A percentile compares a stretch with the other conserved stretches of the same genome.
Evolutionary conservation across 2,329 filamentous ascomycete species (phyloP).

Genomic region (Alternaria hordeiaustralica): DNA sequence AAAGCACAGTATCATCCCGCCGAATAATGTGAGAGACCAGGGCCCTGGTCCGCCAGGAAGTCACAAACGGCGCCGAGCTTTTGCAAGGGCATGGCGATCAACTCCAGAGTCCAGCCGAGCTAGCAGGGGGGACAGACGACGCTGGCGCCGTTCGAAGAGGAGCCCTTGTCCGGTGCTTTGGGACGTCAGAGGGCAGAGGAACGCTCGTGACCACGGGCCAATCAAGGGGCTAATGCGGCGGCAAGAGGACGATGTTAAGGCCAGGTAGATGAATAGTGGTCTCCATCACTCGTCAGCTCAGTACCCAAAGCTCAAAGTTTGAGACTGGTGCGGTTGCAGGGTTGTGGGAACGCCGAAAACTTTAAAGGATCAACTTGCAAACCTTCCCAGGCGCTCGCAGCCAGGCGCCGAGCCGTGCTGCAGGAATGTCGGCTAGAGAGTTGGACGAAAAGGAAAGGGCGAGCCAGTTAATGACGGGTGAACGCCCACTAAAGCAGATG

Average conservation of each 20-base stretch:
- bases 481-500: slow-evolving; percentile 6
- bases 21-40: slow-evolving; percentile 33
- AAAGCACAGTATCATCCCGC: slow-evolving; percentile 38
- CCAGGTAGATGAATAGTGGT: slow-evolving; percentile 41
- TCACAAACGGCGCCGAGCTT: slow-evolving; percentile 37
- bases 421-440: slow-evolving; percentile 20
- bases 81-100: slow-evolving; percentile 27
- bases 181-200: slow-evolving; percentile 31
- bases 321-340: slow-evolving; percentile 49
- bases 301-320: slow-evolving; percentile 41
- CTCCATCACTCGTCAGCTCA: slow-evolving; percentile 33
- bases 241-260: slow-evolving; percentile 26
- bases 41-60: slow-evolving; percentile 36
- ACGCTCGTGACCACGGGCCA: slow-evolving; percentile 21
- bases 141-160: slow-evolving; percentile 34
- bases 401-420: slow-evolving; percentile 35
- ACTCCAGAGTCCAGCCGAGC: slow-evolving; percentile 40
- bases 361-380: slow-evolving; percentile 41
- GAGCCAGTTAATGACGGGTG: slow-evolving; percentile 12
- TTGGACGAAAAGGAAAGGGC: slow-evolving; percentile 16
- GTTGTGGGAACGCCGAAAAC: slow-evolving; percentile 45
- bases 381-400: slow-evolving; percentile 36
- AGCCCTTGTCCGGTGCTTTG: slow-evolving; percentile 36
- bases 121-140: slow-evolving; percentile 34
- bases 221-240: slow-evolving; percentile 28